Conservation (phyloP, 768 basidiomycete species). For the Leccinum arenicola region DNA sequence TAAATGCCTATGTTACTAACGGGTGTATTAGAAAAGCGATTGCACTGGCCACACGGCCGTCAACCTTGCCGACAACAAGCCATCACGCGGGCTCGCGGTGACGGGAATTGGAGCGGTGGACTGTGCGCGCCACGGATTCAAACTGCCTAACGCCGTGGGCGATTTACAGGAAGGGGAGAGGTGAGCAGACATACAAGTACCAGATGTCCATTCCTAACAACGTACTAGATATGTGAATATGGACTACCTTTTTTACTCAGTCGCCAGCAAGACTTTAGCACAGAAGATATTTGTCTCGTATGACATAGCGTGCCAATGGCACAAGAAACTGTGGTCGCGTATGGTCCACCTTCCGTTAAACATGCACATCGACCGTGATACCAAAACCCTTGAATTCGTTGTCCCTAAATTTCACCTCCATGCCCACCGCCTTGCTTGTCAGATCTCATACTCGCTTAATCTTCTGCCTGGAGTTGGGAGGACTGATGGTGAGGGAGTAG, state of each 20-base stretch:
- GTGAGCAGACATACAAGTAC: not conserved
- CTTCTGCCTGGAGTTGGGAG: conserved; percentile 4
- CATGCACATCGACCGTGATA: not conserved
- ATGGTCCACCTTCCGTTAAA: not conserved
- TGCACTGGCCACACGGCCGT: not conserved
- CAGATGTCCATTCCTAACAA: not conserved
- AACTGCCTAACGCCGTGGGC: not conserved
- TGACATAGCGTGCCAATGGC: not conserved
- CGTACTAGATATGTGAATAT: not conserved
- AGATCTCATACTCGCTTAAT: conserved; percentile 30
- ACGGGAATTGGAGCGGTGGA: not conserved
- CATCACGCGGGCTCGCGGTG: not conserved
- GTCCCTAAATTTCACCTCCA: conserved; percentile 40
- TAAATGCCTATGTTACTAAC: no score
- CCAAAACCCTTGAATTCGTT: not conserved
- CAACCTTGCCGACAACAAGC: not conserved
- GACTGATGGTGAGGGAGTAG: conserved; percentile 32
- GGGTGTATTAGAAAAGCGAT: not conserved
- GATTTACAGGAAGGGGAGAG: not conserved
- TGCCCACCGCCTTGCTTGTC: conserved; percentile 31
- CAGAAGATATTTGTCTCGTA: not conserved
- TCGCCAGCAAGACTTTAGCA: not conserved
- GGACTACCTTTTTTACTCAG: not conserved
- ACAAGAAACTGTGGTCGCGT: not conserved
- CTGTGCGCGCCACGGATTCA: not conserved